phyloP scores from a whole-genome alignment of 352 stramenopile species.

The Lagenidium sp. region DNA sequence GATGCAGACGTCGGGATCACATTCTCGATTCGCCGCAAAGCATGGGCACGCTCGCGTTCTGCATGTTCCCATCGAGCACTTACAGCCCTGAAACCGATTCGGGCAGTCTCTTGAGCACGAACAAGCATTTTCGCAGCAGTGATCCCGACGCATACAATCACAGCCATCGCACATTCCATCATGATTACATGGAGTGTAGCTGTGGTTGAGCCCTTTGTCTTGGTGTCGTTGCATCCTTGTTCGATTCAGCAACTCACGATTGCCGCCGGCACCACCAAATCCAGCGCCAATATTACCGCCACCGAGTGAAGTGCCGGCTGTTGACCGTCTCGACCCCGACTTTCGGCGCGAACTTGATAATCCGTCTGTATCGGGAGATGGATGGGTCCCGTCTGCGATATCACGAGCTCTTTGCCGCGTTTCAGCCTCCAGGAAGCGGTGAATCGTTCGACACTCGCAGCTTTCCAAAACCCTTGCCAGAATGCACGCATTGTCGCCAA shows the following conservation, averaged over 20 bases:
- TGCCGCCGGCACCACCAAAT: conserved; percentile 16
- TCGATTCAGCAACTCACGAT: conserved; percentile 22
- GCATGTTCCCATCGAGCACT: conserved; percentile 42
- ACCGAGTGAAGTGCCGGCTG: no score
- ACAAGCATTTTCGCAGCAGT: conserved; percentile 54
- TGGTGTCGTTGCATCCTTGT: conserved; percentile 26
- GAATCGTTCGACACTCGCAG: conserved; percentile 3
- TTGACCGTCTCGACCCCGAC: no score
- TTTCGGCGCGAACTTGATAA: no score
- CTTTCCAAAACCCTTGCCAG: conserved; percentile 1
- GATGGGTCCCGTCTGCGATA: background rate
- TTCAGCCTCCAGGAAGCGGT: conserved; percentile 6
- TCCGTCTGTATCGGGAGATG: no score
- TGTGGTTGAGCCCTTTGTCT: conserved; percentile 37
- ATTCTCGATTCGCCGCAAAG: conserved; percentile 41
- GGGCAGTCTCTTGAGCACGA: conserved; percentile 48
- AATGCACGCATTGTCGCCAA: conserved; percentile 23
- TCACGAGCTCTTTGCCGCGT: background rate
- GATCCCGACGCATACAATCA: conserved; percentile 35
- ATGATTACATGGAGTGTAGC: conserved; percentile 59
- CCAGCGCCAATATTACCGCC: no score
- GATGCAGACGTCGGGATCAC: conserved; percentile 67
- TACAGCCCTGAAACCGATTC: conserved; percentile 61
- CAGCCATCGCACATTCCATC: conserved; percentile 44
- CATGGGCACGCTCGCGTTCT: conserved; percentile 48